These are phyloP conservation scores for Gossypium sturtianum DNA, from an alignment of 345 rosid species.

Conservation along the genomic window DNA sequence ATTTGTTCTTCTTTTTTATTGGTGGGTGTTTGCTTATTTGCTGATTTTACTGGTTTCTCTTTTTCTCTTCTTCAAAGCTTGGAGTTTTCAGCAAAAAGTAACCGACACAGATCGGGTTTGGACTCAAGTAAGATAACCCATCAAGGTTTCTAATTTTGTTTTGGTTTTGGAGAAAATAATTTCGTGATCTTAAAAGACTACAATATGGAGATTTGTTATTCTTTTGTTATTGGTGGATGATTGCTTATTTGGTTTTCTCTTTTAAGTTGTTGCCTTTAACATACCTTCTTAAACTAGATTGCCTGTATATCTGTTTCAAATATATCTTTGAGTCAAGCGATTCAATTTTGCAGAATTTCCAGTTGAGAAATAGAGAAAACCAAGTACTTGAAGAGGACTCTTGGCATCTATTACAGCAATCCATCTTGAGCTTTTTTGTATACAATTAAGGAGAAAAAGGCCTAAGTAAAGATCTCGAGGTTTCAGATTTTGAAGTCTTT, in stretches of 20 bases:
- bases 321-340: not conserved
- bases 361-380: constrained; percentile 2
- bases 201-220: constrained; percentile 12
- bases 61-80: constrained; percentile 15
- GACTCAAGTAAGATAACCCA: constrained; percentile 36
- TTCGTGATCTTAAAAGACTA: constrained; percentile 6
- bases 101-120: constrained; percentile 42
- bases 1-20: constrained; percentile 5
- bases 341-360: constrained; percentile 17
- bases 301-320: not conserved
- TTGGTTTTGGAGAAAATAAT: constrained; percentile 19
- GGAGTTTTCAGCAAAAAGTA: constrained; percentile 16
- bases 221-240: constrained; percentile 3
- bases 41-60: not conserved
- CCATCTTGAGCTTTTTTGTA: constrained; percentile 10
- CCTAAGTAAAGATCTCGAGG: constrained; percentile 18
- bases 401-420: constrained; percentile 17
- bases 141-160: constrained; percentile 6
- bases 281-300: not conserved
- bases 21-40: constrained; percentile 1
- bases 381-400: constrained; percentile 15
- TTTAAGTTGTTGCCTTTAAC: constrained; percentile 10
- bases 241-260: not conserved
- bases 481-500: constrained; percentile 10
- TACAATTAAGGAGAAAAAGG: constrained; percentile 11